These are phyloP conservation scores for Prunus campanulata DNA, from an alignment of 306 rosid genomes.

Conservation along the genomic window DNA sequence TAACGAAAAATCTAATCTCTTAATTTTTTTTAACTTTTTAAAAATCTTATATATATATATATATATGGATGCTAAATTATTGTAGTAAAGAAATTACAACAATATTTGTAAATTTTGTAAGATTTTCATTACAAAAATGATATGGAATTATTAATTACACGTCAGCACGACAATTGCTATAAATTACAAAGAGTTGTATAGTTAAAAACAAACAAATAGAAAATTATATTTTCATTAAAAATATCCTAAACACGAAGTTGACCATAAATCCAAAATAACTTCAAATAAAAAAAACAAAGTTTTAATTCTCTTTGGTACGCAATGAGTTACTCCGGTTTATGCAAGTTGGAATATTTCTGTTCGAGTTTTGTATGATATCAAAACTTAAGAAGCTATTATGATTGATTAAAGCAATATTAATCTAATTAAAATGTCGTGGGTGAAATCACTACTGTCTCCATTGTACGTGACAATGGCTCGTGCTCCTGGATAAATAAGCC, in stretches of 20 bases:
- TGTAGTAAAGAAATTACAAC: no score
- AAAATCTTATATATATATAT: no score
- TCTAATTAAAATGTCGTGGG: not conserved
- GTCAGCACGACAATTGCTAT: no score
- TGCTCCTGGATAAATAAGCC: constrained; percentile 1
- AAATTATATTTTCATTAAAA: no score
- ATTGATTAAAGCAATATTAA: not conserved
- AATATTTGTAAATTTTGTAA: no score
- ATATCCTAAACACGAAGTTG: not conserved
- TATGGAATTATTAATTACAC: no score
- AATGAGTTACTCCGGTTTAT: not conserved
- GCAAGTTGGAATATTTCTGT: not conserved
- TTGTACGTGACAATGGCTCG: constrained; percentile 19
- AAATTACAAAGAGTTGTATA: no score
- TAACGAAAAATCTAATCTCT: no score
- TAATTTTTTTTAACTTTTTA: no score
- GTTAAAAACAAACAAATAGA: no score
- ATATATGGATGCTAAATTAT: no score
- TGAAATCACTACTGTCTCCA: constrained; percentile 8
- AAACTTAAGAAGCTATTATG: not conserved
- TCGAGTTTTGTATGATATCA: not conserved
- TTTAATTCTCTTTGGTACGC: not conserved
- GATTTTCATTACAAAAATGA: no score
- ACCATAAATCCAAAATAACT: not conserved
- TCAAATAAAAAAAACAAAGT: not conserved